These are phyloP conservation scores for Amauroascus niger DNA, from an alignment of 2,329 filamentous ascomycete genomes.

Conservation along the genomic window DNA sequence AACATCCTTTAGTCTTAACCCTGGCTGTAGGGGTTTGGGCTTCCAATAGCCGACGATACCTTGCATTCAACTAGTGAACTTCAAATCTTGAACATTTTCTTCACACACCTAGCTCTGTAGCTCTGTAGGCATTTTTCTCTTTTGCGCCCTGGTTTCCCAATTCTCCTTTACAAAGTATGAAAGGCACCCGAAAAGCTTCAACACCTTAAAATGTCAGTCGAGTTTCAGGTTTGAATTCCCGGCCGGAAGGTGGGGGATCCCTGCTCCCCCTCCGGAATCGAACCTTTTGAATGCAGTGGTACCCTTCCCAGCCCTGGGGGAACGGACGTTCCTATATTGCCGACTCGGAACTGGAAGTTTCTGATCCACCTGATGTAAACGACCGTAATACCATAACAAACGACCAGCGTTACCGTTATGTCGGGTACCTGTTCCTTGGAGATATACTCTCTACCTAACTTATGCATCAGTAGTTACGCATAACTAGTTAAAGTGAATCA, in stretches of 20 bases:
- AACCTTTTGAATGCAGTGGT: too few species aligned
- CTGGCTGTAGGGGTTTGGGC: not conserved
- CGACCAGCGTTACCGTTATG: too few species aligned
- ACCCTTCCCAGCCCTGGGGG: not conserved
- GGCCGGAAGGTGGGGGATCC: conserved; percentile 4
- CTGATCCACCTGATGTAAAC: not conserved
- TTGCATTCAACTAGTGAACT: not conserved
- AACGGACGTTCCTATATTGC: not conserved
- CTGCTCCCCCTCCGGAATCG: too few species aligned
- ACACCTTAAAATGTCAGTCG: conserved; percentile 1
- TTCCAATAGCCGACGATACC: conserved; percentile 4
- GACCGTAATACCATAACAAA: not conserved
- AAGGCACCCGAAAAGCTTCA: not conserved
- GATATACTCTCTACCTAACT: too few species aligned
- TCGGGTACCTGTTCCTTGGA: too few species aligned
- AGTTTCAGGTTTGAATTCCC: conserved; percentile 10
- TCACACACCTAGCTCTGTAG: not conserved
- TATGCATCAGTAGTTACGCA: too few species aligned
- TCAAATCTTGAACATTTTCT: not conserved
- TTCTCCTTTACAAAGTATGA: not conserved
- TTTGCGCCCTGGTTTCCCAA: too few species aligned
- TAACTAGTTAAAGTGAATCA: too few species aligned
- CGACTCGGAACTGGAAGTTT: not conserved
- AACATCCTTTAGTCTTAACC: conserved; percentile 24
- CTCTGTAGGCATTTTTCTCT: not conserved